Evolutionary conservation across 2,329 filamentous ascomycete genomes (phyloP).

Genomic region (Exophiala spinifera): DNA sequence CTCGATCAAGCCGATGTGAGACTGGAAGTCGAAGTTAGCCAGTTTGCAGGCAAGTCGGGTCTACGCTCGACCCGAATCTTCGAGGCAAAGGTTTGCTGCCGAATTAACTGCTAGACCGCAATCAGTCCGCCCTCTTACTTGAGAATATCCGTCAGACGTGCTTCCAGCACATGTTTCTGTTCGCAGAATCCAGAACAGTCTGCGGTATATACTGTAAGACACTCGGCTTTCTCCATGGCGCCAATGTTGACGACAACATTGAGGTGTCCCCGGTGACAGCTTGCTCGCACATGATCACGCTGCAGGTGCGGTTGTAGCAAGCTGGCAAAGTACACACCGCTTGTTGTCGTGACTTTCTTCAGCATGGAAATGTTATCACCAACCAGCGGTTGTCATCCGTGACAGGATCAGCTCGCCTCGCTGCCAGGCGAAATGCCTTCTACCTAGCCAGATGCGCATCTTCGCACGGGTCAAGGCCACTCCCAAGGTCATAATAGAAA

Average conservation of each 20-base stretch:
- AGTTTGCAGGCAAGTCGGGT: too few species aligned
- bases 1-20: too few species aligned
- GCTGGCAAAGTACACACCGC: conserved; percentile 1
- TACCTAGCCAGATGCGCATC: background rate
- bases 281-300: background rate
- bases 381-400: background rate
- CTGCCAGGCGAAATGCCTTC: background rate
- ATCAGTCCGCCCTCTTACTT: too few species aligned
- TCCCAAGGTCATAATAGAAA: background rate
- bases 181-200: background rate
- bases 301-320: background rate
- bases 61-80: too few species aligned
- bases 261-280: background rate
- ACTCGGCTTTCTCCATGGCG: too few species aligned
- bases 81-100: too few species aligned
- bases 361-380: background rate
- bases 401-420: background rate
- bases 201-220: too few species aligned
- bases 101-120: too few species aligned
- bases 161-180: background rate
- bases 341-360: background rate
- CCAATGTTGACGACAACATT: too few species aligned
- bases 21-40: too few species aligned
- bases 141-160: too few species aligned
- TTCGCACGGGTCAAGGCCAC: background rate